Base-by-base conservation (phyloP, 176 grass and related monocot genomes). In the Zea luxurians region DNA sequence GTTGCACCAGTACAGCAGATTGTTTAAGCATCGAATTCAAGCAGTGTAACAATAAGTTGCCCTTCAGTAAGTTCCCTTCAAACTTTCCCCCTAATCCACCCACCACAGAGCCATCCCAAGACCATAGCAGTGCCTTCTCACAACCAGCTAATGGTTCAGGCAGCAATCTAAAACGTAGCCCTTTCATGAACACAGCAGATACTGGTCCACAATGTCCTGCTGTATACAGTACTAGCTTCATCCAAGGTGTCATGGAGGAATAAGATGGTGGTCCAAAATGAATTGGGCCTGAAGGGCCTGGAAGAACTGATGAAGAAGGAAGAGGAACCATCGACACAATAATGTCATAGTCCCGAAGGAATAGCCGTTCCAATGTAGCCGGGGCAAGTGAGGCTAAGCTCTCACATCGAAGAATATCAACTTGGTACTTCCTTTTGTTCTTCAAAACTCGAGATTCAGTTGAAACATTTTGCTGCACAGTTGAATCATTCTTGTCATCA, bases 341-440 rank as follows among this genome's bases (percentile, higher is more conserved):
- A 79, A 98, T 92, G 78, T 98, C 96, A 82, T 98, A 98, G 79
- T 98, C 91, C 16, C 92, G 91, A 57, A 88, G 90, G 78, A 98
- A 90, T 41, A 98, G 70, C 8, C 91, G 81, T 79, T 98, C 96
- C 69, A 98, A 60, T 53, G 96, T 89, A 87, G 86, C 85, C 17
- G 86, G 87, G 45, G 96, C 78, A 85, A 98, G 96, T 78, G 96
- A 85, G 46, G 96, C 96, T 87, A 98, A 88, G 74, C 96, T 98
- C 85, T 98, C 96, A 59, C 96, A 98, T 64, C 95, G 87, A 67
- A 98, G 90, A 77, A 98, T 92, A 89, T 98, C 96, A 86, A 94
- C 87, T 71, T 79, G 84, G 70, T 94, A 98, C 82, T 94, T 98
- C 62, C 95, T 98, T 83, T 80, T 92, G 73, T 66, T 90, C 84